Conservation (phyloP, 805 yeast genomes). For the Hermanozyma aechmeae region DNA sequence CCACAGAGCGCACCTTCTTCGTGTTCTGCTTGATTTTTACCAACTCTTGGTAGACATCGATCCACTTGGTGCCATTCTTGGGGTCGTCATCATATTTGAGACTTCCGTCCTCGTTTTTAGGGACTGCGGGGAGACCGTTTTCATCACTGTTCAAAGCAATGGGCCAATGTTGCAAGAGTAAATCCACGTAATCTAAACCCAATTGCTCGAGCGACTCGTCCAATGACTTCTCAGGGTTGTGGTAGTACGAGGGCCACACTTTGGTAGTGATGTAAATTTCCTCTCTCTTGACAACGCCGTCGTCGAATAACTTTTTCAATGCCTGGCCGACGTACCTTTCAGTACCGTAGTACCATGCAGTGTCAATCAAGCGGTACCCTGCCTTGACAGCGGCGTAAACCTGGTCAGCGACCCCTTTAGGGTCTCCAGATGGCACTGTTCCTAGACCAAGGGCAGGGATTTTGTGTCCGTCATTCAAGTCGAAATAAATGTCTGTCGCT, state of each 20-base stretch:
- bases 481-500: too few relatives aligned
- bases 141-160: slow-evolving; percentile 30
- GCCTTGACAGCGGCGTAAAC: slow-evolving; percentile 32
- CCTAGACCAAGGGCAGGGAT: slow-evolving; percentile 71
- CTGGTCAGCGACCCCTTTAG: slow-evolving; percentile 21
- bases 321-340: slow-evolving; percentile 35
- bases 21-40: slow-evolving; percentile 17
- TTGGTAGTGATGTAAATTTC: slow-evolving; percentile 30
- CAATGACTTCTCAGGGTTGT: slow-evolving; percentile 31
- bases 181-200: slow-evolving; percentile 37
- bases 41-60: slow-evolving; percentile 19
- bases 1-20: slow-evolving; percentile 41
- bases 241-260: slow-evolving; percentile 36
- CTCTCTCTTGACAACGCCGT: slow-evolving; percentile 41
- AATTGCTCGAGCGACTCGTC: slow-evolving; percentile 30
- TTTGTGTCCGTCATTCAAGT: slow-evolving; percentile 43
- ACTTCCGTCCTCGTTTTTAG: slow-evolving; percentile 27
- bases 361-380: slow-evolving; percentile 41
- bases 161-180: slow-evolving; percentile 44
- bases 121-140: slow-evolving; percentile 28
- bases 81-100: slow-evolving; percentile 26
- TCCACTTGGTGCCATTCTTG: slow-evolving; percentile 19
- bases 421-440: slow-evolving; percentile 20
- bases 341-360: slow-evolving; percentile 42
- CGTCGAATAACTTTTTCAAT: slow-evolving; percentile 37